Percentiles rank a stretch among this genome's conserved stretches.
Conservation (phyloP, 371 early-diverging fungal genomes). For the Circinella umbellata region DNA sequence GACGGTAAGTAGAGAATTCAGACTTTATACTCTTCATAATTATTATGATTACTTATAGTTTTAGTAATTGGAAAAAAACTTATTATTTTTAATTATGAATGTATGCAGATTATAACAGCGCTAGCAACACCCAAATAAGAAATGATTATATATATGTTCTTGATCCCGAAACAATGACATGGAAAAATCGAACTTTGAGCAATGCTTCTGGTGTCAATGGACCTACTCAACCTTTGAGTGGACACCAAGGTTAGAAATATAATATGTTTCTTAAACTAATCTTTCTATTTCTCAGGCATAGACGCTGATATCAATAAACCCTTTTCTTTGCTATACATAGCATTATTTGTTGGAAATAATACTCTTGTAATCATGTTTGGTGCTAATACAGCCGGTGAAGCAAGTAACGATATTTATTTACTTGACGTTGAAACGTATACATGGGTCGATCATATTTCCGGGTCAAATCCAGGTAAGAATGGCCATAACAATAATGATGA, state of each 20-base stretch:
- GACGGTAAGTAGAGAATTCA: not conserved
- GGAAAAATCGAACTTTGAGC: not conserved
- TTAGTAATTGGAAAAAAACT: not conserved
- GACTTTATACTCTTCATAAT: not conserved
- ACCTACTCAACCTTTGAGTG: not conserved
- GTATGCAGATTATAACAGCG: not conserved
- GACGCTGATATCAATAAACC: too few relatives aligned
- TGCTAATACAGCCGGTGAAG: too few relatives aligned
- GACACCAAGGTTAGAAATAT: not conserved
- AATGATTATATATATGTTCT: not conserved
- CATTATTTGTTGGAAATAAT: too few relatives aligned
- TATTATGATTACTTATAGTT: not conserved
- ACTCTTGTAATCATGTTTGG: too few relatives aligned
- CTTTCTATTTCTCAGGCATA: too few relatives aligned
- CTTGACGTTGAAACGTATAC: not conserved
- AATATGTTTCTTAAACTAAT: not conserved
- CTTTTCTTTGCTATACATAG: too few relatives aligned
- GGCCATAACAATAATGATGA: not conserved
- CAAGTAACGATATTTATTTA: not conserved
- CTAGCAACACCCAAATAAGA: not conserved
- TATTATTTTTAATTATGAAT: not conserved
- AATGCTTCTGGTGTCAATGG: not conserved
- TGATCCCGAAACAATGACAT: not conserved
- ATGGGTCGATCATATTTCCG: not conserved
- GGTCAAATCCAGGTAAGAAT: not conserved